phyloP scores from a whole-genome alignment of 148 eudicot genomes.

The Rhododendron vialii region DNA sequence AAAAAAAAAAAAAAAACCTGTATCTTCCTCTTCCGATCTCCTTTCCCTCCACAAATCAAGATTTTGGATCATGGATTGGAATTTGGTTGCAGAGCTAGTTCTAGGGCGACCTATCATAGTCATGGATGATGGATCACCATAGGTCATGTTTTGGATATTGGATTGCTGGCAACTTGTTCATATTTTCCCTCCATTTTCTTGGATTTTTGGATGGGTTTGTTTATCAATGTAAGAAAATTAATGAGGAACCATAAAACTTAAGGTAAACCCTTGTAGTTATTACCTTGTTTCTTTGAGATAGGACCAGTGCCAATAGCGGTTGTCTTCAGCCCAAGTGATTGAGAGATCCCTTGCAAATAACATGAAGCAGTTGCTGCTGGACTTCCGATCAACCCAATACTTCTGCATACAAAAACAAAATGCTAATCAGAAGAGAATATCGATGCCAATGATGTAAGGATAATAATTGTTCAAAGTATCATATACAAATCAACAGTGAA shows the following conservation, averaged over 20 bases:
- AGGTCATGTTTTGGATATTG: neutral
- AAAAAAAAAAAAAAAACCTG: neutral
- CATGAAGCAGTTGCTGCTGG: conserved; percentile 49
- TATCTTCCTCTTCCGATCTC: neutral
- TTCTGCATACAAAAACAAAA: conserved; percentile 28
- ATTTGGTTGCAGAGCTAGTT: neutral
- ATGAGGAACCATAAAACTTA: neutral
- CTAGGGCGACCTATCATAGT: neutral
- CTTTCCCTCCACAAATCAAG: neutral
- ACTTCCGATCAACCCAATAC: conserved; percentile 51
- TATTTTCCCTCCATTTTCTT: neutral
- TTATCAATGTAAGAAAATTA: neutral
- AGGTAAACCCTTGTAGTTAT: neutral
- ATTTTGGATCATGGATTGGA: neutral
- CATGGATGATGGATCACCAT: neutral
- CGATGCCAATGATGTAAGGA: neutral
- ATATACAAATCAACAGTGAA: neutral
- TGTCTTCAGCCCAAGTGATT: conserved; percentile 56
- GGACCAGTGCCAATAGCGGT: conserved; percentile 49
- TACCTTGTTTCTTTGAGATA: conserved; percentile 44
- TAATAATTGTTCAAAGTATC: neutral
- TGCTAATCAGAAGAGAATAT: neutral
- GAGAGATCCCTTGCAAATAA: conserved; percentile 46
- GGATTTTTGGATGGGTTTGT: neutral
- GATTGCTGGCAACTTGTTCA: neutral